Conservation (phyloP, 2,329 filamentous ascomycete species). For the Neurospora sp. region DNA sequence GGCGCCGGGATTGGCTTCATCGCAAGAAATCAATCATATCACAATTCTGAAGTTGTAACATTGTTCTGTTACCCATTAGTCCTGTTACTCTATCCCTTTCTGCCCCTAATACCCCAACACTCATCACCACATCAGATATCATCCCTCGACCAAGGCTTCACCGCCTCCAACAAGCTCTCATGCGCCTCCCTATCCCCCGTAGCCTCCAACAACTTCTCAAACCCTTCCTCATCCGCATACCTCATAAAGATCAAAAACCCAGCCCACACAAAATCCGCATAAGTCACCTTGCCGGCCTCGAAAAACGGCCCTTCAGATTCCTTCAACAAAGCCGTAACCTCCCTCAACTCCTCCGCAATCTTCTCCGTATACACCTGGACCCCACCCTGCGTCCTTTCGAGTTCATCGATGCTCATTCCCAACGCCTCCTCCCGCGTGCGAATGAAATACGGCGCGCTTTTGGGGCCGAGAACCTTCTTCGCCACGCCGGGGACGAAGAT, state of each 20-base stretch:
- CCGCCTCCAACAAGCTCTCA: constrained; percentile 28
- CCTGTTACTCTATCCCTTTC: neutral
- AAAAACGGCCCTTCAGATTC: constrained; percentile 51
- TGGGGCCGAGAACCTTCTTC: constrained; percentile 34
- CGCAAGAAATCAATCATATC: no score
- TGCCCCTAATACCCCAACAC: neutral
- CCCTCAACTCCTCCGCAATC: constrained; percentile 26
- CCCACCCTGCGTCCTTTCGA: constrained; percentile 32
- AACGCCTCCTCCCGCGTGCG: constrained; percentile 36
- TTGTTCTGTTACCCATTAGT: neutral
- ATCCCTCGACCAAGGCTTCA: constrained; percentile 31
- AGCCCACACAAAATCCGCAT: constrained; percentile 43
- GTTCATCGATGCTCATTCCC: constrained; percentile 43
- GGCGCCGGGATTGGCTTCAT: neutral
- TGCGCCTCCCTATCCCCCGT: constrained; percentile 30
- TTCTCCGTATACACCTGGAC: constrained; percentile 39
- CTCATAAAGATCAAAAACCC: constrained; percentile 26
- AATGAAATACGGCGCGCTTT: constrained; percentile 44
- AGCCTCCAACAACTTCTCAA: constrained; percentile 25
- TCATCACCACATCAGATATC: constrained; percentile 7
- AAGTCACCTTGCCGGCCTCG: constrained; percentile 42
- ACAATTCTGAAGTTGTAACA: neutral
- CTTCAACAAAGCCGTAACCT: constrained; percentile 36
- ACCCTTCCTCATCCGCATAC: constrained; percentile 25
- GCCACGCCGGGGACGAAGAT: constrained; percentile 40